A percentile compares a stretch with the other conserved stretches of the same genome.
phyloP scores from a whole-genome alignment of 345 rosid genomes.

The Kandelia obovata region DNA sequence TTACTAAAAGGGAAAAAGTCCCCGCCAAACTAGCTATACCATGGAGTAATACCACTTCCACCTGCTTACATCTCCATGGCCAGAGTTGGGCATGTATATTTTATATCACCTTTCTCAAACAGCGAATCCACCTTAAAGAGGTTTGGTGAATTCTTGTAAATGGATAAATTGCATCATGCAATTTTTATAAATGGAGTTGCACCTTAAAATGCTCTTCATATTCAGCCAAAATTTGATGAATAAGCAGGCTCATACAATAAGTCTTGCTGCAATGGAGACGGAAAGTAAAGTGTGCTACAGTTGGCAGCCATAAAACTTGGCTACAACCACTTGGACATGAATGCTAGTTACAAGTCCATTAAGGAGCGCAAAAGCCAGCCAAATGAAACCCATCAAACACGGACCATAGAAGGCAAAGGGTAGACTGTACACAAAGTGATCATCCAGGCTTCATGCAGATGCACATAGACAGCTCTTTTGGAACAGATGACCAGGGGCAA shows the following conservation, averaged over 20 bases:
- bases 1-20: too few species aligned
- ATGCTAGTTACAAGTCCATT: conserved; percentile 17
- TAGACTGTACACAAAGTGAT: conserved; percentile 46
- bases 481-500: conserved; percentile 46
- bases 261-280: conserved; percentile 9
- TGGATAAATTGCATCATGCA: too few species aligned
- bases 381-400: conserved; percentile 15
- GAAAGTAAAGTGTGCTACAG: neutral
- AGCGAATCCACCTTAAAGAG: too few species aligned
- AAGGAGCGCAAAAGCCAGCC: conserved; percentile 17
- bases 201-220: conserved; percentile 3
- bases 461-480: conserved; percentile 64
- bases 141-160: too few species aligned
- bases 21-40: too few species aligned
- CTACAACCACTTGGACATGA: conserved; percentile 25
- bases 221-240: conserved; percentile 7
- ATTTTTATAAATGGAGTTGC: too few species aligned
- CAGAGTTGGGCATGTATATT: too few species aligned
- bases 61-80: too few species aligned
- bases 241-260: conserved; percentile 21
- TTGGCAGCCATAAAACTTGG: conserved; percentile 38
- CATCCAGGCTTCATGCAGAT: conserved; percentile 72
- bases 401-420: conserved; percentile 28
- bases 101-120: too few species aligned
- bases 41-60: too few species aligned